These are phyloP conservation scores for Aspergillus intermedius DNA, from an alignment of 2,329 filamentous ascomycete genomes.

Conservation along the genomic window DNA sequence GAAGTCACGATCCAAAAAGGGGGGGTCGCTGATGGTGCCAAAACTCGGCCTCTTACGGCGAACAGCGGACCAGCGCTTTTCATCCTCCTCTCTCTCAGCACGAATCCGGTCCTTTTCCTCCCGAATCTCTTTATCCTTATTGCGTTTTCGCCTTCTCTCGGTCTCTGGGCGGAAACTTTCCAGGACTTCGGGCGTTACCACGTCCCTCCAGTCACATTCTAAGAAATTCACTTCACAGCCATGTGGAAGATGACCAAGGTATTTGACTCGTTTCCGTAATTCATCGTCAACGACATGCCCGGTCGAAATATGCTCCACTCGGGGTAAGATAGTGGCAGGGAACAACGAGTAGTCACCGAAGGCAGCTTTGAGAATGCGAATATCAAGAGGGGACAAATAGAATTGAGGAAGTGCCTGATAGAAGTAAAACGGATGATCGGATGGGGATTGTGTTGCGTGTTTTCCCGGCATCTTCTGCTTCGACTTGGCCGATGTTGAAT, in stretches of 20 bases:
- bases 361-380: conserved; percentile 82
- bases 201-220: conserved; percentile 92
- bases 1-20: conserved; percentile 57
- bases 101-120: conserved; percentile 81
- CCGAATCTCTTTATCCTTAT: conserved; percentile 73
- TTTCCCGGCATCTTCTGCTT: conserved; percentile 18
- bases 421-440: conserved; percentile 65
- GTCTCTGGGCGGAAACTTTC: conserved; percentile 70
- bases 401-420: conserved; percentile 83
- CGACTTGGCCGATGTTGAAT: conserved; percentile 12
- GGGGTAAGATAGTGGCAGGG: conserved; percentile 76
- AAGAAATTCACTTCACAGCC: conserved; percentile 89
- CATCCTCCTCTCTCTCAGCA: conserved; percentile 72
- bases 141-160: conserved; percentile 66
- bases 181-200: conserved; percentile 69
- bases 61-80: conserved; percentile 60
- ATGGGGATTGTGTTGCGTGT: conserved; percentile 31
- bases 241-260: conserved; percentile 75
- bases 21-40: conserved; percentile 34
- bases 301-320: conserved; percentile 81
- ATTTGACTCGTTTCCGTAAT: conserved; percentile 75
- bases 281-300: conserved; percentile 83
- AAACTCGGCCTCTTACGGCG: conserved; percentile 55
- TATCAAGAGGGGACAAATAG: conserved; percentile 84
- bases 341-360: conserved; percentile 79